phyloP scores from a whole-genome alignment of 148 eudicot genomes.

The Silene conica region DNA sequence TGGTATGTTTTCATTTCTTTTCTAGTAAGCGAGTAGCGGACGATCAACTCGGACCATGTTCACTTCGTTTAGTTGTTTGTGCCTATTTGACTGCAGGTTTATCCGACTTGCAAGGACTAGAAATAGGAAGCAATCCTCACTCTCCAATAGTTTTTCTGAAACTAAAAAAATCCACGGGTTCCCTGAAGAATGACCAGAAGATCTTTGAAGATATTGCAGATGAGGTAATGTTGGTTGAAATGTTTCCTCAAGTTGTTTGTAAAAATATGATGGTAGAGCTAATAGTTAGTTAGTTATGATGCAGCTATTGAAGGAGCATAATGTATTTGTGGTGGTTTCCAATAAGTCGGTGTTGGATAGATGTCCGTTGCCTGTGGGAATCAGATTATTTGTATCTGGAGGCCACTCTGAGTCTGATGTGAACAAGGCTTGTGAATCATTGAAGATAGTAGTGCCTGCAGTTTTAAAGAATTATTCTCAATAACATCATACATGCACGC shows the following conservation, averaged over 20 bases:
- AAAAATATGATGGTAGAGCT: neutral
- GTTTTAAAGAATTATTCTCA: constrained; percentile 23
- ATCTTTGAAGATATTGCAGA: constrained; percentile 74
- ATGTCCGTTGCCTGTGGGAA: constrained; percentile 67
- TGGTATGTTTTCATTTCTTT: constrained; percentile 44
- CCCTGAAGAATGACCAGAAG: constrained; percentile 50
- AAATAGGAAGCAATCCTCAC: constrained; percentile 60
- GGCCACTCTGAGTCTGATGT: constrained; percentile 81
- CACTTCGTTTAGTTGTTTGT: constrained; percentile 1
- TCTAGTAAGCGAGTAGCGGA: neutral
- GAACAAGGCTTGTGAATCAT: constrained; percentile 48
- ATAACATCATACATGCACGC: neutral
- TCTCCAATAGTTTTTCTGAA: constrained; percentile 73
- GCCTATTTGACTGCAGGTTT: constrained; percentile 51
- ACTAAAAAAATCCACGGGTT: constrained; percentile 61
- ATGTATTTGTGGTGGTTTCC: constrained; percentile 59
- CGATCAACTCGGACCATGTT: neutral
- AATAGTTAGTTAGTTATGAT: constrained; percentile 7
- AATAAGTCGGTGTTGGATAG: constrained; percentile 74
- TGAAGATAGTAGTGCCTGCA: constrained; percentile 50
- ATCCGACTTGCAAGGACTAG: constrained; percentile 56
- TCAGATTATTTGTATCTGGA: constrained; percentile 74
- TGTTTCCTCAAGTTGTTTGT: neutral
- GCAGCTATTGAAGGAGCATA: constrained; percentile 73
- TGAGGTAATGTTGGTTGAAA: constrained; percentile 29